Evolutionary conservation across 768 basidiomycete species (phyloP).

Genomic region (Lanmaoa rubissima): DNA sequence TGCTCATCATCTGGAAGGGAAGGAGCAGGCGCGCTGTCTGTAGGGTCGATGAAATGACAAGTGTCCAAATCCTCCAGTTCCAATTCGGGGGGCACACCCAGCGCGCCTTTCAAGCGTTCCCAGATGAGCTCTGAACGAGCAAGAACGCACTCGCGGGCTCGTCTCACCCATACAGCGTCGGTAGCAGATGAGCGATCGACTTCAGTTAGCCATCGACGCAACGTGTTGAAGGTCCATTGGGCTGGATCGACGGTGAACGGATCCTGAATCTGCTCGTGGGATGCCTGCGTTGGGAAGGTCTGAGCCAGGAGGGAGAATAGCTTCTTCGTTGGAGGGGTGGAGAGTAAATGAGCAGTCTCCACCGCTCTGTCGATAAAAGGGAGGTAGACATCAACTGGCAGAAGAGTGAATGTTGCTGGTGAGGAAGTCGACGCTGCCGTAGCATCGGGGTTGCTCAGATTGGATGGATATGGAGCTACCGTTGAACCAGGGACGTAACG

Average conservation of each 20-base stretch:
- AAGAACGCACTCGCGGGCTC: constrained; percentile 72
- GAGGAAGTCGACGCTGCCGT: constrained; percentile 17
- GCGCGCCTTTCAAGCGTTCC: constrained; percentile 85
- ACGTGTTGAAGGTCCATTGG: constrained; percentile 70
- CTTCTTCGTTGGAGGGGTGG: constrained; percentile 61
- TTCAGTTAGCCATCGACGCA: constrained; percentile 65
- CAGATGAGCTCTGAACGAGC: constrained; percentile 82
- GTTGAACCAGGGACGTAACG: constrained; percentile 21
- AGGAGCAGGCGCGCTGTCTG: background rate
- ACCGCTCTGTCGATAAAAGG: constrained; percentile 83
- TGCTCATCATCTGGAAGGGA: background rate
- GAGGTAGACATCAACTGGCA: constrained; percentile 75
- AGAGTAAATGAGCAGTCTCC: constrained; percentile 71
- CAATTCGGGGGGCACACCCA: constrained; percentile 85
- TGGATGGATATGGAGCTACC: background rate
- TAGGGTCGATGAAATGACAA: background rate
- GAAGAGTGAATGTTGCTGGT: constrained; percentile 67
- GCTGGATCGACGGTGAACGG: constrained; percentile 52
- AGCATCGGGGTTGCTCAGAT: background rate
- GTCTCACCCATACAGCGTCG: constrained; percentile 72
- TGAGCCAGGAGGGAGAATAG: constrained; percentile 73
- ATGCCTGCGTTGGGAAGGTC: constrained; percentile 48
- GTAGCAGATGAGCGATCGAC: constrained; percentile 59
- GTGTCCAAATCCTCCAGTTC: constrained; percentile 51
- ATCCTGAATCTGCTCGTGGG: constrained; percentile 30